Evolutionary conservation across 2,329 filamentous ascomycete genomes (phyloP), one percentile per base, ranked within the genome.

Genomic region (Stachybotrys chlorohalonatus): DNA sequence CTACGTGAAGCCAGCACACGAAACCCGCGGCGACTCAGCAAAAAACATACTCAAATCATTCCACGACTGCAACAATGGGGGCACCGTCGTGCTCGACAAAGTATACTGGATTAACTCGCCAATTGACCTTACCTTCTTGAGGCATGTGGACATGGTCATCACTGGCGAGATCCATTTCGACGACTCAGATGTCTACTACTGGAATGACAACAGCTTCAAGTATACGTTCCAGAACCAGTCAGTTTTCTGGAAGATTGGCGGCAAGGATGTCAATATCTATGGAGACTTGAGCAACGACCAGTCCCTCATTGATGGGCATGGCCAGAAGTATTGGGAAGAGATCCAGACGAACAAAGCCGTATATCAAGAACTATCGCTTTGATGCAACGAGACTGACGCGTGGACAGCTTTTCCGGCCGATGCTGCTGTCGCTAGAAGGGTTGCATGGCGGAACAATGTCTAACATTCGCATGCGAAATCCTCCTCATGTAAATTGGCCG

Each of bases 161-260:
- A 67, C 65, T 0, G 83, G 82, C 24, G 77, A 76, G 24, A 75
- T 87, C 17, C 72, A 79, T 54, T 89, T 89, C 69, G 81, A 79
- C 54, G 78, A 84, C 52, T 47, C 46, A 7, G 82, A 89, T 63
- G 84, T 83, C 1, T 77, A 82, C 59, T 89, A 88, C 68, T 89
- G 86, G 86, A 76, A 84, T 58, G 75, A 74, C 8, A 77, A 87
- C 62, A 75, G 77, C 47, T 88, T 87, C 74, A 77, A 78, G 54
- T 83, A 84, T 31, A 73, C 71, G 6, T 89, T 82, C 69, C 86
- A 89, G 61, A 86, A 87, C 58, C 78, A 80, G 82, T 67, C 81
- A 1, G 59, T 62, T 6, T 66, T 68, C 55, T 70, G 67, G 67
- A 61, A 59, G 47, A 60, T 67, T 52, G 67, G 67, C 8, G 67